Percentiles rank a stretch among this genome's conserved stretches.
phyloP scores from a whole-genome alignment of 179 eudicot species.

The Gypsophila paniculata region DNA sequence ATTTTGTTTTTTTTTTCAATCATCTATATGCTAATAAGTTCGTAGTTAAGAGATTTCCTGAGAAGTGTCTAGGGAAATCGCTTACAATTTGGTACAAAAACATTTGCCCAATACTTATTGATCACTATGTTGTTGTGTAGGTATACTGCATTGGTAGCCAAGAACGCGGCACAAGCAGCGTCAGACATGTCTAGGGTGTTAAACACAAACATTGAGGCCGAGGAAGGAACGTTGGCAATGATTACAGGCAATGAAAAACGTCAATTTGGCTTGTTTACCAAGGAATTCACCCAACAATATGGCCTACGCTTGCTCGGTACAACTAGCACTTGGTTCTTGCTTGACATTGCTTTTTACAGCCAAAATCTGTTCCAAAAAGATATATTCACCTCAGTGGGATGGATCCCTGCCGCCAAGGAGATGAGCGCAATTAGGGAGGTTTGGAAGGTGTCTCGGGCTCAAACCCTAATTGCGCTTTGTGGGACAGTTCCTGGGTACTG shows the following conservation, averaged over 20 bases:
- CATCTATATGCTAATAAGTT: too few species aligned
- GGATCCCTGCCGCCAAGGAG: slow-evolving; percentile 28
- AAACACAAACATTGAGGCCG: slow-evolving; percentile 29
- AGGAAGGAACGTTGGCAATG: slow-evolving; percentile 22
- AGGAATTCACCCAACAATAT: slow-evolving; percentile 29
- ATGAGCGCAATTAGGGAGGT: slow-evolving; percentile 42
- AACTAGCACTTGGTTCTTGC: slow-evolving; percentile 42
- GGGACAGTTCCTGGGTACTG: slow-evolving; percentile 42
- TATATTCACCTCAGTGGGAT: slow-evolving; percentile 33
- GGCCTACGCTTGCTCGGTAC: slow-evolving; percentile 42
- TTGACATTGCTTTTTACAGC: too few species aligned
- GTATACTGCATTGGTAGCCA: slow-evolving; percentile 46
- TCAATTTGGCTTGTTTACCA: slow-evolving; percentile 31
- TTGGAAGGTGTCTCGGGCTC: slow-evolving; percentile 35
- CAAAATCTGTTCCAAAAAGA: slow-evolving; percentile 48
- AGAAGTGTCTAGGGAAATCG: too few species aligned
- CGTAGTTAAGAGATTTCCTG: too few species aligned
- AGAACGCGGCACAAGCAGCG: slow-evolving; percentile 43
- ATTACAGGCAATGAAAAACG: not conserved
- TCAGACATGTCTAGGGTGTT: slow-evolving; percentile 41
- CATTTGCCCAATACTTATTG: too few species aligned
- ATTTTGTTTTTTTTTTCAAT: too few species aligned
- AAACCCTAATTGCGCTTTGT: slow-evolving; percentile 36
- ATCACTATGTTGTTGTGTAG: too few species aligned
- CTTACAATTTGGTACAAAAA: too few species aligned